These are phyloP conservation scores for Kwoniella bestiolae DNA, from an alignment of 768 basidiomycete genomes.

Conservation along the genomic window DNA sequence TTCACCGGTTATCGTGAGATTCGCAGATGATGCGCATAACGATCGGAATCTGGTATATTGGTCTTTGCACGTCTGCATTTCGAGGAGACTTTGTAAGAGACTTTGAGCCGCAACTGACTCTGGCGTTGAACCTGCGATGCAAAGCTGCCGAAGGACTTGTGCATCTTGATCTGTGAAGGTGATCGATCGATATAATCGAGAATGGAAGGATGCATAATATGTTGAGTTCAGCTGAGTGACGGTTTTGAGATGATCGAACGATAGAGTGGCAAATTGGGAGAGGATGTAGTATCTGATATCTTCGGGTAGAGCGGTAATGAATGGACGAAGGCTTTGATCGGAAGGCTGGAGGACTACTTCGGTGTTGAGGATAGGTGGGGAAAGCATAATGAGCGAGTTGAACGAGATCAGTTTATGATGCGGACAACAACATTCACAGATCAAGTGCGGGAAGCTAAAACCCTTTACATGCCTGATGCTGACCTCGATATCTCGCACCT, in stretches of 20 bases:
- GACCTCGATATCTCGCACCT: neutral
- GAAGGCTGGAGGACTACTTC: neutral
- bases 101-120: too few species aligned
- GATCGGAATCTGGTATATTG: neutral
- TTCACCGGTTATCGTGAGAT: neutral
- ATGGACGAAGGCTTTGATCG: neutral
- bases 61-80: neutral
- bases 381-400: too few species aligned
- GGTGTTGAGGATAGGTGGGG: neutral
- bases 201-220: neutral
- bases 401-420: too few species aligned
- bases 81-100: too few species aligned
- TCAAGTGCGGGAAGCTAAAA: too few species aligned
- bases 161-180: neutral
- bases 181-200: neutral
- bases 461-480: too few species aligned
- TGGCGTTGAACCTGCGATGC: too few species aligned
- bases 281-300: neutral
- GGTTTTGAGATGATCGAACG: neutral
- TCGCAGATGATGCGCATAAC: neutral
- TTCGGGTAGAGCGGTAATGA: neutral
- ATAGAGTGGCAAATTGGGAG: conserved; percentile 5
- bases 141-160: neutral
- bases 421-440: too few species aligned
- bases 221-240: neutral